Evolutionary conservation across 208 protist genomes (phyloP).

Genomic region (Trichomonas tenax): DNA sequence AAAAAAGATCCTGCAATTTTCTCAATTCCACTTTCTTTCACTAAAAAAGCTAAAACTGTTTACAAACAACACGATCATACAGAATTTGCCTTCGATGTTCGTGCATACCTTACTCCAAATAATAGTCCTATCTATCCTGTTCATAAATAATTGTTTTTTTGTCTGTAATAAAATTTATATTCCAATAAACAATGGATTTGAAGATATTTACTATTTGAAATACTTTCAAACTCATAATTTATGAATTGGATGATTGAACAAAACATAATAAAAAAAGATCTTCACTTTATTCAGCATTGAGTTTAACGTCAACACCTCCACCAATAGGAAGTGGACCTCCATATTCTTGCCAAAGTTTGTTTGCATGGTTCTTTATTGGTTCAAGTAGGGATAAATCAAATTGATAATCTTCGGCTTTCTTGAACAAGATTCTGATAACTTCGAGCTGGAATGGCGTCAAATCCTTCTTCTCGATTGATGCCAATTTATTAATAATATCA

Average conservation of each 20-base stretch:
- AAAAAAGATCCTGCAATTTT: background rate
- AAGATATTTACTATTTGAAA: too few species aligned
- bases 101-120: background rate
- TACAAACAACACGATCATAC: background rate
- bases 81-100: background rate
- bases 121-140: background rate
- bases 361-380: too few species aligned
- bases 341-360: background rate
- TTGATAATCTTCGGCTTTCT: background rate
- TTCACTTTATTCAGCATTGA: constrained; percentile 17
- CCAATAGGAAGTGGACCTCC: background rate
- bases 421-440: background rate
- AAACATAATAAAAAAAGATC: too few species aligned
- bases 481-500: background rate
- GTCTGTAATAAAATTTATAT: too few species aligned
- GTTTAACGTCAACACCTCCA: background rate
- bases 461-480: background rate
- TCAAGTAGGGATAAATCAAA: background rate
- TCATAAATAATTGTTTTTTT: background rate
- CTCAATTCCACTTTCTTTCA: background rate
- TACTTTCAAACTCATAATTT: too few species aligned
- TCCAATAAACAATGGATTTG: too few species aligned
- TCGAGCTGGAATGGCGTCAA: background rate
- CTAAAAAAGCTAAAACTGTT: background rate
- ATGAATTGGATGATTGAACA: too few species aligned